Evolutionary conservation across 345 rosid species (phyloP).

Genomic region (Salix exigua): DNA sequence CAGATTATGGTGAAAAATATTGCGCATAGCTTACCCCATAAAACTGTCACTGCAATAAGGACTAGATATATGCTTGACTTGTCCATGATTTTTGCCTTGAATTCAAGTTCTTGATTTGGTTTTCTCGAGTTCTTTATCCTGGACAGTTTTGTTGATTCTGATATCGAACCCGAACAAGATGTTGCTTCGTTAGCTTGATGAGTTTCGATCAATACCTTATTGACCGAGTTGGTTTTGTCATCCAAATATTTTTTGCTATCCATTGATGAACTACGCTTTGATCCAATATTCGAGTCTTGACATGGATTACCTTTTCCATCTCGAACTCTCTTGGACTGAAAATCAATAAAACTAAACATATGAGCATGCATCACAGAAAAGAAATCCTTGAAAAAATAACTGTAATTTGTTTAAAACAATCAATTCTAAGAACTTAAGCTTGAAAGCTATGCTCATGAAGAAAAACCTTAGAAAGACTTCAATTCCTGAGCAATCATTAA

Average conservation of each 20-base stretch:
- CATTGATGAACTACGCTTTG: slow-evolving; percentile 2
- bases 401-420: not conserved
- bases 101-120: slow-evolving; percentile 1
- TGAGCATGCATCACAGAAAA: not conserved
- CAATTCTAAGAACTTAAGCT: not conserved
- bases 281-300: slow-evolving; percentile 10
- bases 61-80: slow-evolving; percentile 8
- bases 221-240: not conserved
- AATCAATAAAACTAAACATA: not conserved
- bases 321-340: slow-evolving; percentile 28
- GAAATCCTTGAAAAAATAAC: too few relatives aligned
- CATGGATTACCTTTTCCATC: slow-evolving; percentile 6
- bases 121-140: not conserved
- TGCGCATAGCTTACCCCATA: slow-evolving; percentile 43
- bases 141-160: not conserved
- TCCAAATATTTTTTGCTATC: not conserved
- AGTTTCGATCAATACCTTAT: not conserved
- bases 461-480: not conserved
- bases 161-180: slow-evolving; percentile 4
- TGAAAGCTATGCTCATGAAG: not conserved
- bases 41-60: slow-evolving; percentile 20
- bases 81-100: slow-evolving; percentile 2
- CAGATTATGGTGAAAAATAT: slow-evolving; percentile 34
- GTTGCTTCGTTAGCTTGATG: not conserved
- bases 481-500: not conserved